phyloP scores from a whole-genome alignment of 805 yeast genomes.

The Starmerella stigmatis region DNA sequence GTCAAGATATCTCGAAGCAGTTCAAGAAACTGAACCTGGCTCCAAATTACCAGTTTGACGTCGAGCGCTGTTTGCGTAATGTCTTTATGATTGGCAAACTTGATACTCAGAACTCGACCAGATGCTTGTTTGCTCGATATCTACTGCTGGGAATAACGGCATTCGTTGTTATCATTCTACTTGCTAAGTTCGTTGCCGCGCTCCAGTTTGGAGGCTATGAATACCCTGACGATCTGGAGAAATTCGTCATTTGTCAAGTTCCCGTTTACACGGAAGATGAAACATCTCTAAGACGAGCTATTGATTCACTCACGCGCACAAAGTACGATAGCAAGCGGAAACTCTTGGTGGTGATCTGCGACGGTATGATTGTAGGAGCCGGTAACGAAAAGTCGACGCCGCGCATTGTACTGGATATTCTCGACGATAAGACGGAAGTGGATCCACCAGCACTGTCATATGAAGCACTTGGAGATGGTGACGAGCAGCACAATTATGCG shows the following conservation, averaged over 20 bases:
- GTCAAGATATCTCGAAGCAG: slow-evolving; percentile 30
- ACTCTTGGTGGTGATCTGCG: slow-evolving; percentile 47
- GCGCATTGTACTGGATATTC: slow-evolving; percentile 45
- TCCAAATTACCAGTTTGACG: slow-evolving; percentile 23
- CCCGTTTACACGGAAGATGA: slow-evolving; percentile 57
- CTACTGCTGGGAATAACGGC: slow-evolving; percentile 34
- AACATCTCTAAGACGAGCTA: slow-evolving; percentile 43
- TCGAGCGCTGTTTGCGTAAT: slow-evolving; percentile 32
- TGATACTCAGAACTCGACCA: slow-evolving; percentile 33
- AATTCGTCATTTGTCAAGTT: slow-evolving; percentile 37
- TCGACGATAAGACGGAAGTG: slow-evolving; percentile 42
- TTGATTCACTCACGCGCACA: slow-evolving; percentile 50
- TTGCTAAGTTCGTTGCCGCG: slow-evolving; percentile 35
- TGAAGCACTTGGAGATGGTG: slow-evolving; percentile 51
- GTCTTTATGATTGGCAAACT: slow-evolving; percentile 35
- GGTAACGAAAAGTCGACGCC: slow-evolving; percentile 53
- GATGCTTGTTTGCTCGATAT: slow-evolving; percentile 36
- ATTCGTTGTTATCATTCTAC: slow-evolving; percentile 32
- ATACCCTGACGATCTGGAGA: slow-evolving; percentile 33
- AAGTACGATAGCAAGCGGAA: slow-evolving; percentile 51
- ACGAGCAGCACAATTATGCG: slow-evolving; percentile 54
- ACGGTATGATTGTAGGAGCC: slow-evolving; percentile 52
- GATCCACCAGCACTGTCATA: slow-evolving; percentile 45
- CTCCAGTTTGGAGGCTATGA: slow-evolving; percentile 32
- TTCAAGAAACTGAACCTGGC: slow-evolving; percentile 26